Conservation (phyloP, 306 rosid genomes). For the Prunus padus region DNA sequence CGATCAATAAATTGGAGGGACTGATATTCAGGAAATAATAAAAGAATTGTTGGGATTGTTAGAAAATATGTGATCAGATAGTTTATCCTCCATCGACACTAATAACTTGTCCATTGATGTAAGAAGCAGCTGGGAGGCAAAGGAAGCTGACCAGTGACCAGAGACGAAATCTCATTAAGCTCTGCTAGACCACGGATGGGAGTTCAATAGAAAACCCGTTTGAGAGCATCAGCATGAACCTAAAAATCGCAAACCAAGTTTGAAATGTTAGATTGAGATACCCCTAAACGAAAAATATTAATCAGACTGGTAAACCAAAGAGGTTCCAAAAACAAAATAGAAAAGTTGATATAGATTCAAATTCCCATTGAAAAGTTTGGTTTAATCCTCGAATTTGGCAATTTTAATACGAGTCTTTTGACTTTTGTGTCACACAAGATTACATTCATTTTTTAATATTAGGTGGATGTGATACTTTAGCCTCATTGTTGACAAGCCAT, state of each 20-base stretch:
- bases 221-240: neutral
- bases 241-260: neutral
- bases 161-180: conserved; percentile 44
- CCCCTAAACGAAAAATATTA: neutral
- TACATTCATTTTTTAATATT: no score
- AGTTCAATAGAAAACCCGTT: conserved; percentile 15
- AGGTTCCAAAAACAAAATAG: no score
- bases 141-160: conserved; percentile 58
- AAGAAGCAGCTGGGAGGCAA: conserved; percentile 65
- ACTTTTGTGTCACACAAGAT: no score
- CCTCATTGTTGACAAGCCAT: conserved; percentile 30
- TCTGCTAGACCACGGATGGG: conserved; percentile 39
- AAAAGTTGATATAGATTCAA: no score
- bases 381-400: no score
- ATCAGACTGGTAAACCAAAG: no score
- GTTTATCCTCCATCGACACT: conserved; percentile 60
- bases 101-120: conserved; percentile 54
- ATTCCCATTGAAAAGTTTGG: no score
- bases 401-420: no score
- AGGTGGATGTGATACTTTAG: neutral
- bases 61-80: conserved; percentile 21
- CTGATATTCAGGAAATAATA: neutral
- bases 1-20: neutral
- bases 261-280: neutral
- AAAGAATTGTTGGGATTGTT: neutral